phyloP scores from a whole-genome alignment of 495 filamentous ascomycete species.

The Rhypophila decipiens region DNA sequence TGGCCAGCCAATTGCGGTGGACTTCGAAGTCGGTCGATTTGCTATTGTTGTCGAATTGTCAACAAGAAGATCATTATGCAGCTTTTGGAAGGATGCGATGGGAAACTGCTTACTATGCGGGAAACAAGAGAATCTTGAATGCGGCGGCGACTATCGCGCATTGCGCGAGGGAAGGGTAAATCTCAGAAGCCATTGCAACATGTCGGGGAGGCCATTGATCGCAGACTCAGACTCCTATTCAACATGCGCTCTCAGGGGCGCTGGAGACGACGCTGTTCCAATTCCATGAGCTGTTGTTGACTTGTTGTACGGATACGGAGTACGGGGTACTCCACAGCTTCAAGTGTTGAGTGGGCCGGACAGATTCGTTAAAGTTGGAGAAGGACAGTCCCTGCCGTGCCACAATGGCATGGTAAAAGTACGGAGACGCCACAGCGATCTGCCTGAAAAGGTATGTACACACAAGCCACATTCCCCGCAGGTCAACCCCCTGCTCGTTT shows the following conservation, averaged over 20 bases:
- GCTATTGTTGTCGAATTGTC: conserved; percentile 48
- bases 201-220: conserved; percentile 10
- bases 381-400: too few species aligned
- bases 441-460: too few species aligned
- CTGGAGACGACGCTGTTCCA: too few species aligned
- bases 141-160: conserved; percentile 82
- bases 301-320: too few species aligned
- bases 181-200: conserved; percentile 65
- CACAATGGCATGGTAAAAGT: too few species aligned
- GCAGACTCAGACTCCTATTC: background rate
- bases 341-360: too few species aligned
- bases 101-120: conserved; percentile 73
- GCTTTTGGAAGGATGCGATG: background rate
- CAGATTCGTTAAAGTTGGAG: too few species aligned
- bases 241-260: too few species aligned
- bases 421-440: too few species aligned
- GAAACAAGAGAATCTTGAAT: conserved; percentile 89
- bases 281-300: too few species aligned
- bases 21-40: conserved; percentile 99
- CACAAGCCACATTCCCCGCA: conserved; percentile 5
- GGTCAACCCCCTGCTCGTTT: background rate
- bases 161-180: conserved; percentile 80
- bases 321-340: too few species aligned
- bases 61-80: too few species aligned
- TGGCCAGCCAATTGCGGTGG: conserved; percentile 95